A percentile compares a stretch with the other conserved stretches of the same genome.
phyloP scores from a whole-genome alignment of 1,139 yeast species.

The Tardiomyces blankii region DNA sequence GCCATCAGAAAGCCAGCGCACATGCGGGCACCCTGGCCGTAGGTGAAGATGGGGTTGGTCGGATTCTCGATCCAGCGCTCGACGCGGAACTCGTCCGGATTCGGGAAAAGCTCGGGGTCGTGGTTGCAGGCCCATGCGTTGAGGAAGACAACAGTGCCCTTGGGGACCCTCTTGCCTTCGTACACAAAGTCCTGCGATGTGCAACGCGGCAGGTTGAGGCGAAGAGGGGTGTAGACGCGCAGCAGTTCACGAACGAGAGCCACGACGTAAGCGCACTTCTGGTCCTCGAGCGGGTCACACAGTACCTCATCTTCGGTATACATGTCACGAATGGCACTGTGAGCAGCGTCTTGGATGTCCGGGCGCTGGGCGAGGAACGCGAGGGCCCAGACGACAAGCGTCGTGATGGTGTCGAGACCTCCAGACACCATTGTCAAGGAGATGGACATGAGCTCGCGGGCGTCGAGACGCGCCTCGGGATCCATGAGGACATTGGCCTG shows the following conservation, averaged over 20 bases:
- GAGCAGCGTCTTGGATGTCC: conserved; percentile 34
- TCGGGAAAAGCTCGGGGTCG: conserved; percentile 34
- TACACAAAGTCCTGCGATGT: conserved; percentile 39
- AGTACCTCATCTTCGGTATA: conserved; percentile 35
- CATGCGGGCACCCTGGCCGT: conserved; percentile 55
- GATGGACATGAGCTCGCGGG: conserved; percentile 42
- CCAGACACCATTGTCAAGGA: conserved; percentile 68
- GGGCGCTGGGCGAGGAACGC: conserved; percentile 46
- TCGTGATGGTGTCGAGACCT: conserved; percentile 61
- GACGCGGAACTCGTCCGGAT: conserved; percentile 43
- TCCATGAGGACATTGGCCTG: conserved; percentile 34
- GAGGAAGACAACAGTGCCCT: conserved; percentile 46
- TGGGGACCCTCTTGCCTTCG: conserved; percentile 35
- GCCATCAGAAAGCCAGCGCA: conserved; percentile 55
- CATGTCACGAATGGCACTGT: conserved; percentile 26
- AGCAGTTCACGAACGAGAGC: conserved; percentile 55
- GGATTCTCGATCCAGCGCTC: conserved; percentile 40
- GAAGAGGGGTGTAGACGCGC: conserved; percentile 51
- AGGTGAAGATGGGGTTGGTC: conserved; percentile 19
- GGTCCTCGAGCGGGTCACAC: conserved; percentile 28
- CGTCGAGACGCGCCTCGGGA: conserved; percentile 17
- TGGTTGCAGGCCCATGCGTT: conserved; percentile 65
- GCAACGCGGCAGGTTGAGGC: conserved; percentile 50
- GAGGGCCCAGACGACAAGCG: conserved; percentile 47
- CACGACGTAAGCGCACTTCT: conserved; percentile 35